Evolutionary conservation across 257 asterid species (phyloP).

Genomic region (Scutellaria barbata): DNA sequence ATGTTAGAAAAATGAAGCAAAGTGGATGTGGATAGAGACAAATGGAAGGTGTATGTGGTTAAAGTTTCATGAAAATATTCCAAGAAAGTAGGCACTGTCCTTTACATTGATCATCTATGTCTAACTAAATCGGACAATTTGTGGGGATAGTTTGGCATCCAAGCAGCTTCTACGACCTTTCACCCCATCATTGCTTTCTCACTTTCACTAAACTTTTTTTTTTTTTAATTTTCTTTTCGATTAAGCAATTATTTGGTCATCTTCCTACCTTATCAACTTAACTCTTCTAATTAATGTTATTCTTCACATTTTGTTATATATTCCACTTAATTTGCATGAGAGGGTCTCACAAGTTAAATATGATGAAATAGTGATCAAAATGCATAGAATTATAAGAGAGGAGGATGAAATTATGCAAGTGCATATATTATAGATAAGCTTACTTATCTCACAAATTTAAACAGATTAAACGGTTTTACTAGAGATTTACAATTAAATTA

Average conservation of each 20-base stretch:
- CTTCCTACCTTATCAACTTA: no score
- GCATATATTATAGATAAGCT: no score
- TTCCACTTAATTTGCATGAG: no score
- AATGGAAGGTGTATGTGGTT: conserved; percentile 11
- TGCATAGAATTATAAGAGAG: no score
- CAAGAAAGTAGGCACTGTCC: conserved; percentile 44
- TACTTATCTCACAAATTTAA: no score
- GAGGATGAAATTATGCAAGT: no score
- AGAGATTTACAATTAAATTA: no score
- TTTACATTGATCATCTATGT: conserved; percentile 41
- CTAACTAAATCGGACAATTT: conserved; percentile 38
- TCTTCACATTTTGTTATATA: no score
- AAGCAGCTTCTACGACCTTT: conserved; percentile 35
- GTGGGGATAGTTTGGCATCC: conserved; percentile 39
- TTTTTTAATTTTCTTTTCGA: not conserved
- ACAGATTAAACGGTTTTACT: no score
- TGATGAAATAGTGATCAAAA: no score
- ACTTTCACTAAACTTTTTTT: not conserved
- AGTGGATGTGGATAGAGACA: not conserved
- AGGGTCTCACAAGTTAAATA: no score
- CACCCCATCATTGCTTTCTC: conserved; percentile 31
- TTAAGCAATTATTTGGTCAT: conserved; percentile 2
- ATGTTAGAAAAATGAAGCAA: not conserved
- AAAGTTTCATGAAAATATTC: conserved; percentile 14
- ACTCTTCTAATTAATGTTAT: no score